Evolutionary conservation across 257 asterid genomes (phyloP), one percentile per base, ranked within the genome.

Genomic region (Solanum chilense): DNA sequence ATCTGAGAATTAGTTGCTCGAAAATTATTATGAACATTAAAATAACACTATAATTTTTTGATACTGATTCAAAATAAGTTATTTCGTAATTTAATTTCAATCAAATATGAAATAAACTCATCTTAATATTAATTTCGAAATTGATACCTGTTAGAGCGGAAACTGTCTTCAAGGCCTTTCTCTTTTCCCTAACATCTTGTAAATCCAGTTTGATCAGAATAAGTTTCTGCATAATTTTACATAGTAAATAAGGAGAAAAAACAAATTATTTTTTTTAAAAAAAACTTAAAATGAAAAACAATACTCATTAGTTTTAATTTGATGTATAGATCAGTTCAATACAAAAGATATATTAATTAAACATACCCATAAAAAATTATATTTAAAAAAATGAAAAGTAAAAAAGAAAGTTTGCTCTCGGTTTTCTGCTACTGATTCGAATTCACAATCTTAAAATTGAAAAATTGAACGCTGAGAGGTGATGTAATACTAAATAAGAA

Each of bases 91-190:
- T 52, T 14, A 13, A 14, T 14, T 5, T 47, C 20, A 47, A 47
- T 14, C 20, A 47, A 47, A 52, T 16, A 16, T 52, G 0, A 52
- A 52, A 52, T 52, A 52, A 52, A 52, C 10, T 52, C 4, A 52
- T 52, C 9, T 6, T 16, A 52, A 52, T 52, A 2, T 52, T 52
- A 52, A 52, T 16, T 52, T 52, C 23, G 3, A 52, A 7, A 16
- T 16, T 16, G 23, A 52, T 52, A 52, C 97, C 97, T 86, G 97
- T 44, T 37, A 92, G 92, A 7, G 94, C 42, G 25, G 95, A 21
- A 76, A 91, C 97, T 21, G 94, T 94, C 86, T 94, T 94, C 91
- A 94, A 86, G 89, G 93, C 97, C 92, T 88, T 92, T 69, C 97
- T 76, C 83, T 93, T 92, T 84, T 94, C 95, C 37, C 47, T 80